phyloP scores from a whole-genome alignment of 2,329 filamentous ascomycete genomes.

The Scedosporium dehoogii region DNA sequence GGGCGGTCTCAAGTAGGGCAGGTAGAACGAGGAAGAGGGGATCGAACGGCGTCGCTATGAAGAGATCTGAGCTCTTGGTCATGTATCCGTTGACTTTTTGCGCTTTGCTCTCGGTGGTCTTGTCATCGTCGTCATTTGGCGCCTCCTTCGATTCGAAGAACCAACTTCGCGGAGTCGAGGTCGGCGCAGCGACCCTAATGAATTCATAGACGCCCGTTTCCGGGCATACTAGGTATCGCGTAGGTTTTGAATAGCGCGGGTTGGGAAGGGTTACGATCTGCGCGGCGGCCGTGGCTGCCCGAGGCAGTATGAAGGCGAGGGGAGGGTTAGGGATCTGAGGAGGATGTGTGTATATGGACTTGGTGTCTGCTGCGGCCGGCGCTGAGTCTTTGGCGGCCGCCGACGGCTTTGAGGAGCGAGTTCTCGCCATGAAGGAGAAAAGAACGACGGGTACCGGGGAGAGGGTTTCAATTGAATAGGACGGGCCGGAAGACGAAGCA shows the following conservation, averaged over 20 bases:
- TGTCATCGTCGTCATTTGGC: neutral
- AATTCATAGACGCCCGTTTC: constrained; percentile 56
- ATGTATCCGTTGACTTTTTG: constrained; percentile 27
- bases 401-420: constrained; percentile 32
- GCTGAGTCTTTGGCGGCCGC: constrained; percentile 16
- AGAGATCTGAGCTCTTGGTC: constrained; percentile 61
- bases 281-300: constrained; percentile 39
- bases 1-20: constrained; percentile 39
- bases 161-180: constrained; percentile 50
- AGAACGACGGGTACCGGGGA: neutral
- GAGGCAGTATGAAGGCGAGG: constrained; percentile 52
- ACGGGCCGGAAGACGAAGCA: neutral
- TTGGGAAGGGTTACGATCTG: constrained; percentile 51
- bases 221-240: constrained; percentile 53
- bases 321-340: constrained; percentile 32
- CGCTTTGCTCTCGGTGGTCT: neutral
- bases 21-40: constrained; percentile 76
- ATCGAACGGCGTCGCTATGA: constrained; percentile 76
- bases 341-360: constrained; percentile 31
- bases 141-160: constrained; percentile 33
- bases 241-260: constrained; percentile 42
- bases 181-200: constrained; percentile 44
- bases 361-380: constrained; percentile 17
- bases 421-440: constrained; percentile 33
- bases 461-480: neutral